Conservation (phyloP, 495 filamentous ascomycete genomes). For the Parathielavia hyrcaniae region DNA sequence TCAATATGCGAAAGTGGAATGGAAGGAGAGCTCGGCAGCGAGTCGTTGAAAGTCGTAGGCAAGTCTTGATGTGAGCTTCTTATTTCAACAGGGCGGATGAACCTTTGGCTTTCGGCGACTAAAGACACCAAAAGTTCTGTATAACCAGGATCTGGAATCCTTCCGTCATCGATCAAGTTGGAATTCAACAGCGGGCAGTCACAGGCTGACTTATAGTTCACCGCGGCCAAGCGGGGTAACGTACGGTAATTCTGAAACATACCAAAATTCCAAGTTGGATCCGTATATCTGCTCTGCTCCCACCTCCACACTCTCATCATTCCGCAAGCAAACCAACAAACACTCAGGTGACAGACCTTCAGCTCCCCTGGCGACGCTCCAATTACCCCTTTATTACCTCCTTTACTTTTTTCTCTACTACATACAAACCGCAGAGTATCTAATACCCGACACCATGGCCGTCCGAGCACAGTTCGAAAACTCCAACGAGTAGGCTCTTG, state of each 20-base stretch:
- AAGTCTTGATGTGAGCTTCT: too few relatives aligned
- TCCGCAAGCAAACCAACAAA: constrained; percentile 16
- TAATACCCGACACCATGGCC: constrained; percentile 51
- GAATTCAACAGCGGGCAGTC: too few relatives aligned
- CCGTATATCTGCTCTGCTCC: constrained; percentile 11
- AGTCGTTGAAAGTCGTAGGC: too few relatives aligned
- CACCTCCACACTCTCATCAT: constrained; percentile 12
- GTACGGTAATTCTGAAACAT: neutral
- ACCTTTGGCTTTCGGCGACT: too few relatives aligned
- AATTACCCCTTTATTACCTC: constrained; percentile 7
- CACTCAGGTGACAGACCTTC: constrained; percentile 2
- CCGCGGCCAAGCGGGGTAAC: neutral
- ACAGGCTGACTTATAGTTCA: too few relatives aligned
- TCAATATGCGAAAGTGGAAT: too few relatives aligned
- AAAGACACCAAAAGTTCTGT: too few relatives aligned
- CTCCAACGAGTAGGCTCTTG: constrained; percentile 76
- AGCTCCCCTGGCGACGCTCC: neutral
- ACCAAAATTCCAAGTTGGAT: neutral
- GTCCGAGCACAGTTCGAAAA: constrained; percentile 93
- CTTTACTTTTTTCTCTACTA: constrained; percentile 16
- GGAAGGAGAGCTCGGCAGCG: too few relatives aligned
- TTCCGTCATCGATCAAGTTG: too few relatives aligned
- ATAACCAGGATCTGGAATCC: too few relatives aligned
- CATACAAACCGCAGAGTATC: constrained; percentile 7
- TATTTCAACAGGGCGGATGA: too few relatives aligned